phyloP scores from a whole-genome alignment of 73 alveolate genomes.

The Effrenium voratum region DNA sequence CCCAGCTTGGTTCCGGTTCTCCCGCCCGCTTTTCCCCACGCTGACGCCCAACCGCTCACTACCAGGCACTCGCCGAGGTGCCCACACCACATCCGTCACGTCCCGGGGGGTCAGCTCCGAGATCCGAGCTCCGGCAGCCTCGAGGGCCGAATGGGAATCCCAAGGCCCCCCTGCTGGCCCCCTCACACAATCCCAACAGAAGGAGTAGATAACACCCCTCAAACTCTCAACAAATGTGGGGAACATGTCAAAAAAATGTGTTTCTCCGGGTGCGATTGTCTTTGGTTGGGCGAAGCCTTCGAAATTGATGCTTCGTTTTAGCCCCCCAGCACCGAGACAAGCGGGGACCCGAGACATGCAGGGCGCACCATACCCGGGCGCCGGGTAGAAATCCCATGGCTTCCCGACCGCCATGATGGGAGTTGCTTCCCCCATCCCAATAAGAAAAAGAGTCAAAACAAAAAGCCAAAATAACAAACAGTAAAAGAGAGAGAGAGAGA shows the following conservation, averaged over 20 bases:
- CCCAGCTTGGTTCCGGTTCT: too few relatives aligned
- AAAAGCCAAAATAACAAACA: not conserved
- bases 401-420: too few relatives aligned
- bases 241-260: too few relatives aligned
- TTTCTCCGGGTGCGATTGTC: too few relatives aligned
- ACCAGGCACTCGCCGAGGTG: not conserved
- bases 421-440: not conserved
- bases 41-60: not conserved
- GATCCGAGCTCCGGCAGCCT: slow-evolving; percentile 13
- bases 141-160: not conserved
- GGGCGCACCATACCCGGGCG: too few relatives aligned
- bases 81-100: slow-evolving; percentile 88
- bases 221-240: too few relatives aligned
- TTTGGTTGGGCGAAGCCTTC: too few relatives aligned
- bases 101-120: slow-evolving; percentile 75
- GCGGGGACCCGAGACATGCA: too few relatives aligned
- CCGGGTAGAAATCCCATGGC: too few relatives aligned
- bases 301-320: too few relatives aligned
- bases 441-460: not conserved
- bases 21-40: too few relatives aligned
- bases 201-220: not conserved
- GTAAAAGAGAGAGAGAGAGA: not conserved
- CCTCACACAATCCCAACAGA: not conserved
- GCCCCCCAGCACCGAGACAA: too few relatives aligned
- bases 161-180: not conserved